Conservation (phyloP, 2,329 filamentous ascomycete genomes). For the Fusarium lyarnte region DNA sequence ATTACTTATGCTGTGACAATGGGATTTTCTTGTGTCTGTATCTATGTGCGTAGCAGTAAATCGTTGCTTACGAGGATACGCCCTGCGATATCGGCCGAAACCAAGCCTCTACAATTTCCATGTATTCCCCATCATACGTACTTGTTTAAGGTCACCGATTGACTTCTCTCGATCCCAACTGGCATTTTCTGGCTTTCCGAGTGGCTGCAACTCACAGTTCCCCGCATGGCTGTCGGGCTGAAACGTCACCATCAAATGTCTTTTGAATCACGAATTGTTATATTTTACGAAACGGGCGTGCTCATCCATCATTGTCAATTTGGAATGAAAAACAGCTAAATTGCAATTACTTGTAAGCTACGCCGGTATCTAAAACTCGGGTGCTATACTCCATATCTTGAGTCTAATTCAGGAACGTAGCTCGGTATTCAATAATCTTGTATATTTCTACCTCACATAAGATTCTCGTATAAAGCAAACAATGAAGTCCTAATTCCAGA, state of each 20-base stretch:
- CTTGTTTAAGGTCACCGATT: not conserved
- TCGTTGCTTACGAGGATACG: not conserved
- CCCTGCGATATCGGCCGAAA: conserved; percentile 17
- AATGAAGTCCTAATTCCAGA: not conserved
- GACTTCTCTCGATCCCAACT: not conserved
- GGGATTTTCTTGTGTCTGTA: not conserved
- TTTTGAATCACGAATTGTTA: not conserved
- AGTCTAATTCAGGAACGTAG: not conserved
- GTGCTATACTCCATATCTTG: not conserved
- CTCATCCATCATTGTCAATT: not conserved
- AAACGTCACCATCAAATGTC: not conserved
- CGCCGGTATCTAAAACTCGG: not conserved
- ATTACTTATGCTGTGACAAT: not conserved
- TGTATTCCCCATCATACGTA: not conserved
- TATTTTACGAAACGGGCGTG: not conserved
- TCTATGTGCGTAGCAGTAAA: not conserved
- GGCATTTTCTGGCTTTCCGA: no score
- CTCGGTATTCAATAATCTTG: not conserved
- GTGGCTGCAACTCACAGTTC: not conserved
- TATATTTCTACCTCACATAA: not conserved
- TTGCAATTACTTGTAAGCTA: not conserved
- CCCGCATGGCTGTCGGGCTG: not conserved
- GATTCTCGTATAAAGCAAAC: not conserved
- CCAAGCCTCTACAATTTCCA: not conserved
- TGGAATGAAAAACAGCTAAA: not conserved